Base-by-base conservation (phyloP, 352 stramenopile genomes). In the Phytopythium chamaehyphon region DNA sequence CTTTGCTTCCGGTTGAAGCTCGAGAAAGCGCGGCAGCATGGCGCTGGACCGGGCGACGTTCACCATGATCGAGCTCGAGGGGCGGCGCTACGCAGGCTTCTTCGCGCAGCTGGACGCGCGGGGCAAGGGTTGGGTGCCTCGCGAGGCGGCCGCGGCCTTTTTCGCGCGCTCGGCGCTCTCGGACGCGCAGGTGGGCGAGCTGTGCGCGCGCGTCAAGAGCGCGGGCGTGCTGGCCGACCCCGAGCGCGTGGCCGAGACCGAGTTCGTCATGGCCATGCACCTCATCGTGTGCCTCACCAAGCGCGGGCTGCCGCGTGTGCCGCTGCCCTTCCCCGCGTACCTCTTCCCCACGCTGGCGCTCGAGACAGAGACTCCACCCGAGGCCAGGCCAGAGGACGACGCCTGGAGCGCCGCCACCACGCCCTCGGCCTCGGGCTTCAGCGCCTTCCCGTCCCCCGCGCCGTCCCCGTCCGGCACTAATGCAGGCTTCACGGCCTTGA, bases 251-350 rank as follows among this genome's bases (percentile, higher is more conserved):
- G 71, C 64, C 39, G 66, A 73, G 52, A 72, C 65, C 22, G 74
- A 87, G 55, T 91, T 91, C 52, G 53, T 76, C 40, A 69, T 84
- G 48, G 73, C 59, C 33, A 91, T 91, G 81, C 81, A 91, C 62
- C 62, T 91, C 16, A 89, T 91, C 45, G 71, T 89, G 60, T 91
- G 81, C 53, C 75, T 81, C 47, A 88, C 81, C 22, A 88, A 88
- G 56, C 77, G 81, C 28, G 76, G 63, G 40, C 60, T 89, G n/a
- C 54, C 57, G 0, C 59, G 57, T 35, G 61, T 91, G 36, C 77
- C 81, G 7, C 26, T 58, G 12, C 57, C 47, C 3, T 85, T 89
- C 38, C 76, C 77, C 12, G 68, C 40, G 6, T 83, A 86, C 21
- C 48, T 89, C 33, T 91, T 91, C 57, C 76, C 78, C 6, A 75